Evolutionary conservation across 176 grass and related monocot genomes (phyloP).

Genomic region (Otatea glauca): DNA sequence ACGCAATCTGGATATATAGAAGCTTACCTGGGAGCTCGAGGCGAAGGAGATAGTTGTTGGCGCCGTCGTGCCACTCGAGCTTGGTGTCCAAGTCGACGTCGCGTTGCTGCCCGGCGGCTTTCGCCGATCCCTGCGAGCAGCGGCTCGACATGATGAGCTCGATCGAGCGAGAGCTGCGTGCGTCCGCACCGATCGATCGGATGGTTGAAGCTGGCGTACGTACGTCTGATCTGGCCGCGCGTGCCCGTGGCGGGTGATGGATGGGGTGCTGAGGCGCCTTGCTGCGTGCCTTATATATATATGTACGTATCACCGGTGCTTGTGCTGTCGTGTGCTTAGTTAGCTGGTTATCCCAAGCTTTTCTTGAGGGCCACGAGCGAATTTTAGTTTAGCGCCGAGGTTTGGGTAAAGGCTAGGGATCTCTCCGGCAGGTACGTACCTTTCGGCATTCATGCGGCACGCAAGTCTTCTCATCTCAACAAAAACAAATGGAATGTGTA

Average conservation of each 20-base stretch:
- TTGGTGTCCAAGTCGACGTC: slow-evolving; percentile 46
- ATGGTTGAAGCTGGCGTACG: background rate
- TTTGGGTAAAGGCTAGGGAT: background rate
- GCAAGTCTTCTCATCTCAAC: background rate
- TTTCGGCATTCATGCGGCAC: background rate
- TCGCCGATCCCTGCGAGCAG: background rate
- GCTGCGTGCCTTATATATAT: background rate
- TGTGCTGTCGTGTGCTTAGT: background rate
- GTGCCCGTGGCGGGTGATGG: background rate
- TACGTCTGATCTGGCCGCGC: background rate
- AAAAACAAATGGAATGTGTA: background rate
- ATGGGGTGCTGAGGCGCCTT: background rate
- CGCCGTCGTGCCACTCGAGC: slow-evolving; percentile 24
- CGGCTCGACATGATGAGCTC: slow-evolving; percentile 29
- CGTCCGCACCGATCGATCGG: background rate
- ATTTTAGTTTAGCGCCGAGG: background rate
- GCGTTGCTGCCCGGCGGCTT: background rate
- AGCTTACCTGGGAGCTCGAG: slow-evolving; percentile 61
- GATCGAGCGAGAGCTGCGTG: background rate
- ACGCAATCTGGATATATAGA: background rate
- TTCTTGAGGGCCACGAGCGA: background rate
- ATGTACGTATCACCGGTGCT: background rate
- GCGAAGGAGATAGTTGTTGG: slow-evolving; percentile 29
- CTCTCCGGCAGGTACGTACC: background rate
- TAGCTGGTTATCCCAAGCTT: slow-evolving; percentile 15